Evolutionary conservation across 1,284 basidiomycete species (phyloP).

Genomic region (Ustilago sp.): DNA sequence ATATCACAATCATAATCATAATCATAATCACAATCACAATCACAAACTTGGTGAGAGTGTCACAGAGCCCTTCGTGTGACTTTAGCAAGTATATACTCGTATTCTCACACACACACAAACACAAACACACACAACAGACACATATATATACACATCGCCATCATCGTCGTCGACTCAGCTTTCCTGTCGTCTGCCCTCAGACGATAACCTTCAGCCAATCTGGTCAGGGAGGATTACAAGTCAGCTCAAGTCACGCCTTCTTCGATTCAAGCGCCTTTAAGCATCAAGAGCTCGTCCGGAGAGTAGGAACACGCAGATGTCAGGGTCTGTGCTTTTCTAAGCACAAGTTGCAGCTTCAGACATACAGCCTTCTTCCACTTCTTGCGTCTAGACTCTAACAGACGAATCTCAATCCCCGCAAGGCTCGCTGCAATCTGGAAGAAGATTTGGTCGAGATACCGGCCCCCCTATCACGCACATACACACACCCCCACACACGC

Average conservation of each 20-base stretch:
- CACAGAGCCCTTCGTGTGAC: background rate
- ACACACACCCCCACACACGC: background rate
- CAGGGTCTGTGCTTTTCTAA: slow-evolving; percentile 19
- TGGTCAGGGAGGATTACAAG: background rate
- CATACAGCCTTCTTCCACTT: background rate
- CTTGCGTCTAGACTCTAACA: background rate
- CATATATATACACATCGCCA: background rate
- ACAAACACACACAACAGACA: background rate
- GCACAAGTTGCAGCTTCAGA: background rate
- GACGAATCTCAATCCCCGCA: background rate
- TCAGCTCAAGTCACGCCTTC: background rate
- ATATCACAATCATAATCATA: background rate
- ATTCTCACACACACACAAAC: background rate
- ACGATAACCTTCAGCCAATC: background rate
- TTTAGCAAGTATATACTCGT: background rate
- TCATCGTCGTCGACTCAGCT: background rate
- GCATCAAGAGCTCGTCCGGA: background rate
- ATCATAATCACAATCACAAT: background rate
- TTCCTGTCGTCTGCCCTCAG: background rate
- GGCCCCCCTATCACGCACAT: background rate
- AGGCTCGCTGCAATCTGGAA: background rate
- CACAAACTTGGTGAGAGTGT: background rate
- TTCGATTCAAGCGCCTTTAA: background rate
- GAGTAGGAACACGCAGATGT: slow-evolving; percentile 7
- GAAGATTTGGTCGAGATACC: background rate